A percentile compares a stretch with the other conserved stretches of the same genome.
Conservation (phyloP, 83 land plant species). For the Picea abies region DNA sequence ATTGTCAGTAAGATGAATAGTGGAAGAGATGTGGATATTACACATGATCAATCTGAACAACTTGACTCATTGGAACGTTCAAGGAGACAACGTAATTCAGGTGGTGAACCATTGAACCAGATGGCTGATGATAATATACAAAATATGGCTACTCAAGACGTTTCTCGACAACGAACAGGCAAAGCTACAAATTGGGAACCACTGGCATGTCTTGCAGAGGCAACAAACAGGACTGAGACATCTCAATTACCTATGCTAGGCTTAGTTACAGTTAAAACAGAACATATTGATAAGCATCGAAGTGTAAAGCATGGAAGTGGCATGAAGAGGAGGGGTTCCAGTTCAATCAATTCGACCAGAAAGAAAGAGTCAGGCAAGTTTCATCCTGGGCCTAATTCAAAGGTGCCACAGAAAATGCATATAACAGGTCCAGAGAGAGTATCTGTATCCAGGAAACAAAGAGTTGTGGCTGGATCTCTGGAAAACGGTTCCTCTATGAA, state of each 20-base stretch:
- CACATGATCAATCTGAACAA: conserved; percentile 32
- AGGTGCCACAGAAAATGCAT: conserved; percentile 35
- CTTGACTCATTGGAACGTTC: conserved; percentile 45
- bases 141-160: conserved; percentile 32
- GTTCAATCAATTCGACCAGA: conserved; percentile 28
- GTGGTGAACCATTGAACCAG: conserved; percentile 33
- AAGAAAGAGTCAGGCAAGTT: conserved; percentile 31
- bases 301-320: conserved; percentile 22
- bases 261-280: conserved; percentile 29
- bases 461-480: conserved; percentile 26
- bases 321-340: conserved; percentile 32
- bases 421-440: conserved; percentile 33
- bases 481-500: conserved; percentile 32
- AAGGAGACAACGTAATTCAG: conserved; percentile 35
- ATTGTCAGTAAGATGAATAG: conserved; percentile 30
- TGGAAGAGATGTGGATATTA: conserved; percentile 44
- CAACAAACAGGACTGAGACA: conserved; percentile 60
- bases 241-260: conserved; percentile 21
- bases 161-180: conserved; percentile 20
- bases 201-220: conserved; percentile 70
- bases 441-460: conserved; percentile 22
- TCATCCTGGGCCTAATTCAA: conserved; percentile 16
- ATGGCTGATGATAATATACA: conserved; percentile 3
- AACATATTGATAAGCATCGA: conserved; percentile 19
- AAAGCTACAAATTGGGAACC: conserved; percentile 69